Evolutionary conservation across 2,329 filamentous ascomycete species (phyloP), one percentile per base, ranked within the genome.

Genomic region (Cladophialophora bantiana): DNA sequence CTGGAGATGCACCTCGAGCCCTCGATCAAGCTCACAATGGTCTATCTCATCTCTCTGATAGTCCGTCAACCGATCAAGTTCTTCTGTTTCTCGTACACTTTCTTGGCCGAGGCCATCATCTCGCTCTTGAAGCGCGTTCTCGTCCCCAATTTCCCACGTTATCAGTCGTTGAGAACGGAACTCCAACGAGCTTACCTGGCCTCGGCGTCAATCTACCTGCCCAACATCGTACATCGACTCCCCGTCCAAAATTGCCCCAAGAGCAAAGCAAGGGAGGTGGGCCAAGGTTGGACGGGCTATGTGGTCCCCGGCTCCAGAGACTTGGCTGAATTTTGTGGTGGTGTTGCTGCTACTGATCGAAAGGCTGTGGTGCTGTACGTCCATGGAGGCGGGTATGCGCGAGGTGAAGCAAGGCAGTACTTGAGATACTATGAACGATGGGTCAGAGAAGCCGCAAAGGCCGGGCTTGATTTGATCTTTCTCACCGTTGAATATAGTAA

Each of bases 201-300:
- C 3, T 40, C 63, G 3, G 26, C 48, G 4, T 45, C 50, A 4
- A 13, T 61, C 3, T 50, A 38, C 13, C 61, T 61, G 40, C 63
- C 63, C 32, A 35, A 65, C n/a, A 26, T 65, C 9, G 52, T 36
- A 4, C 58, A 61, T 48, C 18, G 63, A 13, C 48, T 65, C 4
- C 63, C 63, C 1, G 57, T 65, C 10, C 18, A 13, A 4, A 31
- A 35, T 26, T 31, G 50, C 32, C 6, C 57, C 7, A 1, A n/a
- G 20, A 35, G 15, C 7, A 34, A 36, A 35, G 57, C 57, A 13
- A 31, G 50, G 15, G 56, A 36, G 20, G 7, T 61, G 18, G 74
- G 82, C 83, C 60, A 77, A 15, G 38, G 4, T 18, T 26, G 40
- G 15, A 55, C 48, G 10, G 63, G 35, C 2, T 65, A 65, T 40